Conservation (phyloP, 2,329 filamentous ascomycete genomes). For the Clathrospora elynae region DNA sequence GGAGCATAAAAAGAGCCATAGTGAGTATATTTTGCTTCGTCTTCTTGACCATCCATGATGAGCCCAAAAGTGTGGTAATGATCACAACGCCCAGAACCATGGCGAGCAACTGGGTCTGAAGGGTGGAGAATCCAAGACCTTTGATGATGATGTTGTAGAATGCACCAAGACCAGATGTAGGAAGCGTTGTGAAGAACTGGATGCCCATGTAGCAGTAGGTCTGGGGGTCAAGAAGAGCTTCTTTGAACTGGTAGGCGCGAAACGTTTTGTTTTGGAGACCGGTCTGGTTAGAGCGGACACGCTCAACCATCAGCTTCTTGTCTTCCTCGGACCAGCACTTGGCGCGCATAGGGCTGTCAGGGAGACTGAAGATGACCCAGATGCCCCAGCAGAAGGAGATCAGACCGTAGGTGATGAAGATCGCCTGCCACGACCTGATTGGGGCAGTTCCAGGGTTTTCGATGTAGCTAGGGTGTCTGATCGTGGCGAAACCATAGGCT, state of each 20-base stretch:
- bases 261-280: constrained; percentile 57
- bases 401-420: constrained; percentile 70
- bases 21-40: constrained; percentile 70
- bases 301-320: constrained; percentile 61
- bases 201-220: constrained; percentile 62
- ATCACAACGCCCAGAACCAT: constrained; percentile 79
- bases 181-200: constrained; percentile 72
- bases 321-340: constrained; percentile 71
- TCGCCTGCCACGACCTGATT: constrained; percentile 69
- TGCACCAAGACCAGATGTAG: constrained; percentile 72
- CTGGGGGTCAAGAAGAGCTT: constrained; percentile 68
- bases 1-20: constrained; percentile 69
- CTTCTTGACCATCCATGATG: constrained; percentile 70
- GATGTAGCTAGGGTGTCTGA: constrained; percentile 24
- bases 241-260: constrained; percentile 59
- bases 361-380: constrained; percentile 55
- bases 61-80: constrained; percentile 69
- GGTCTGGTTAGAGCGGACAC: constrained; percentile 54
- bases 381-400: constrained; percentile 67
- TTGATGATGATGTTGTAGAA: constrained; percentile 77
- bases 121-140: constrained; percentile 66
- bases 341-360: constrained; percentile 71
- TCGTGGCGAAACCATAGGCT: constrained; percentile 55
- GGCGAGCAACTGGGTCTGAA: constrained; percentile 73
- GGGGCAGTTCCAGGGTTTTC: constrained; percentile 47